Evolutionary conservation across 106 monocot genomes (phyloP).

Genomic region (Dioscorea alata): DNA sequence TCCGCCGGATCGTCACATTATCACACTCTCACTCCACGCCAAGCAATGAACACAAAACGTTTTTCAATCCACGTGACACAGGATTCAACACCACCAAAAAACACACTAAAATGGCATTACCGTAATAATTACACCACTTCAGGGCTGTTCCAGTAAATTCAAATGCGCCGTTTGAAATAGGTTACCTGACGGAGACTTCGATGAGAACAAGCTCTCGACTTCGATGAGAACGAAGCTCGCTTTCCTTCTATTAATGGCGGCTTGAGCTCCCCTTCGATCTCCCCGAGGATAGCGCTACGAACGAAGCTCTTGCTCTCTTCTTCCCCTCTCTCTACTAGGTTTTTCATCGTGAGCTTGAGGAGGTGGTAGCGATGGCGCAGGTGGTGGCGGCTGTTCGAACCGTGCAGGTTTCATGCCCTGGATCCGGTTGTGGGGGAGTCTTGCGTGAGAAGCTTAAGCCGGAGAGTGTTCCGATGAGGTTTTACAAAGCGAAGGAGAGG

Average conservation of each 20-base stretch:
- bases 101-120: too few species aligned
- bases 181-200: conserved; percentile 8
- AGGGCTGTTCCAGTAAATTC: neutral
- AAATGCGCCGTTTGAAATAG: neutral
- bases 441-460: conserved; percentile 5
- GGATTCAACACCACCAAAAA: too few species aligned
- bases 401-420: conserved; percentile 6
- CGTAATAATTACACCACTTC: neutral
- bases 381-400: conserved; percentile 19
- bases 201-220: too few species aligned
- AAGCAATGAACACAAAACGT: neutral
- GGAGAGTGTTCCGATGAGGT: too few species aligned
- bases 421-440: conserved; percentile 10
- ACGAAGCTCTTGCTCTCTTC: neutral
- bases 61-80: too few species aligned
- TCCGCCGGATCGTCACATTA: neutral
- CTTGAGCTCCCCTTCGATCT: neutral
- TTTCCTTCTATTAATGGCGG: neutral
- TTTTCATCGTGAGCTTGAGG: neutral
- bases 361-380: conserved; percentile 23
- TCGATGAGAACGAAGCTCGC: conserved; percentile 1
- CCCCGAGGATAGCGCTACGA: neutral
- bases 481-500: neutral
- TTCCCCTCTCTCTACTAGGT: neutral
- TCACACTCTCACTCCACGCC: neutral